Base-by-base conservation (phyloP, 495 filamentous ascomycete genomes). In the Aspergillus kassunensis region DNA sequence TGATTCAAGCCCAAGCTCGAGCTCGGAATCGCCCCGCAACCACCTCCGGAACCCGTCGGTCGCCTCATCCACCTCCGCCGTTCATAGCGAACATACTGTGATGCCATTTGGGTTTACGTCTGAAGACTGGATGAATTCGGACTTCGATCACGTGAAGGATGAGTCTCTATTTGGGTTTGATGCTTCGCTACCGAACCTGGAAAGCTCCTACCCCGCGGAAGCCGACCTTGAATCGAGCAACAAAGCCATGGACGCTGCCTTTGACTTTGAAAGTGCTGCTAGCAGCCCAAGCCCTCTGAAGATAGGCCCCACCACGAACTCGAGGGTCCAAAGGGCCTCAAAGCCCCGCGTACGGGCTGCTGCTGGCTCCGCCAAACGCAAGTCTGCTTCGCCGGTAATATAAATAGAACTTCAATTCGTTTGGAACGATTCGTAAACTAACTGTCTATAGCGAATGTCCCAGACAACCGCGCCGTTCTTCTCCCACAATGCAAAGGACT, bases 201-300 rank as follows among this genome's bases (percentile, higher is more conserved):
- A 71, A 46, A 51, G 47, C 11, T 48, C 54, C 0, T 67, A 69
- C 39, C 49, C 65, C 1, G 57, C 70, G 59, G 69, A 71, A 40
- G 54, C 71, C 29, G 75, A 80, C 48, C 61, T 79, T 44, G 75
- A 79, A 53, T 74, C 75, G 30, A 84, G 74, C 60, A 81, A 85
- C 63, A 77, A 73, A 44, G 73, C 72, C 3, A 85, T 88, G 83
- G 77, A 82, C 56, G 73, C 79, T 30, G 76, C 80, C 19, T 87
- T 88, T 58, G 82, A 87, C 56, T 87, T 89, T 61, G 82, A 86
- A 23, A 85, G 83, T 56, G 83, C 83, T 13, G 80, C 82, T 0
- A 84, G 78, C 60, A 88, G 81, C 53, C 84, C 87, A 12, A 81
- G 72, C 57, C 71, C 77, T 24, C 66, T 81, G 53, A 73, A 70